Percentiles rank a stretch among this genome's conserved stretches.
These are phyloP conservation scores for Boletus edulis DNA, from an alignment of 768 basidiomycete genomes.

Conservation along the genomic window DNA sequence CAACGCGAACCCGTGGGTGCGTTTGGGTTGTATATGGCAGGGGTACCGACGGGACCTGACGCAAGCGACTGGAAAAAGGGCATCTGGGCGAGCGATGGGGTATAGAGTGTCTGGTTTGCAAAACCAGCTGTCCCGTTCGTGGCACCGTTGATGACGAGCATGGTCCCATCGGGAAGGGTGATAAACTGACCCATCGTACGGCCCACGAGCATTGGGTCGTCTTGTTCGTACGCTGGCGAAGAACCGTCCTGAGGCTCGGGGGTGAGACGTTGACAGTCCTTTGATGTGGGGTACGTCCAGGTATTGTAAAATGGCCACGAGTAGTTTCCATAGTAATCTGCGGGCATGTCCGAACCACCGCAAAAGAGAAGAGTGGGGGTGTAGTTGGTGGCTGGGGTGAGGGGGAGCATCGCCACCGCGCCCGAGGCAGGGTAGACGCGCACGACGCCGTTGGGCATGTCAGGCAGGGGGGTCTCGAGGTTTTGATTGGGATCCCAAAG, in stretches of 20 bases:
- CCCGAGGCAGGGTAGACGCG: slow-evolving; percentile 91
- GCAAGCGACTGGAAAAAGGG: slow-evolving; percentile 74
- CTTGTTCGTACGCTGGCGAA: slow-evolving; percentile 56
- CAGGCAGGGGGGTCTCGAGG: slow-evolving; percentile 58
- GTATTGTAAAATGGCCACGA: slow-evolving; percentile 70
- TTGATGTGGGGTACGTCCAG: slow-evolving; percentile 65
- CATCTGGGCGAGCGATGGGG: slow-evolving; percentile 48
- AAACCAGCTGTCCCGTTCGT: slow-evolving; percentile 89
- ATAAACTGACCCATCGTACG: slow-evolving; percentile 94
- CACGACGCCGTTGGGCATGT: slow-evolving; percentile 70
- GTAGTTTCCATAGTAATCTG: slow-evolving; percentile 74
- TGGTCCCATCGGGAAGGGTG: slow-evolving; percentile 70
- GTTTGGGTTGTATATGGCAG: slow-evolving; percentile 82
- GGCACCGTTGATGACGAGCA: slow-evolving; percentile 84
- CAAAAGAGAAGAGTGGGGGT: slow-evolving; percentile 86
- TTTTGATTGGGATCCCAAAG: slow-evolving; percentile 56
- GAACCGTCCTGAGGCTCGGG: slow-evolving; percentile 79
- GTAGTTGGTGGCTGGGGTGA: slow-evolving; percentile 88
- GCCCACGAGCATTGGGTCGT: slow-evolving; percentile 71
- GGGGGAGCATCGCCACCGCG: slow-evolving; percentile 84
- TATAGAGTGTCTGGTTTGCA: slow-evolving; percentile 50
- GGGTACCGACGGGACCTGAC: slow-evolving; percentile 71
- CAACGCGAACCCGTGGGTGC: slow-evolving; percentile 69
- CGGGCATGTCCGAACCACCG: slow-evolving; percentile 81
- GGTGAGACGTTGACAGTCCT: slow-evolving; percentile 78